These are phyloP conservation scores for Conringia planisiliqua DNA, from an alignment of 345 rosid species.

Conservation along the genomic window DNA sequence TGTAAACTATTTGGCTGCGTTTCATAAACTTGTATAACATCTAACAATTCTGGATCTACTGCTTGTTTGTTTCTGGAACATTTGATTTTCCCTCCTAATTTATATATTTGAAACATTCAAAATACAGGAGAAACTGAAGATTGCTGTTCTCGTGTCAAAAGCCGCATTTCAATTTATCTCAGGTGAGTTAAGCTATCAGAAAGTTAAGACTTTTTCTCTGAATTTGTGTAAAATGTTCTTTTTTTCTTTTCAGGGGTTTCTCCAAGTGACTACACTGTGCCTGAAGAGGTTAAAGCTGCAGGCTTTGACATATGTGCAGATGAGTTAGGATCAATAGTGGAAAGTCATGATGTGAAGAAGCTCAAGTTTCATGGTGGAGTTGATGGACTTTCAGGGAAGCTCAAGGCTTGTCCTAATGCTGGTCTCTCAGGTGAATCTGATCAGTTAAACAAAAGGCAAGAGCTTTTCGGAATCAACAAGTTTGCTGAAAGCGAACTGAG, in stretches of 20 bases:
- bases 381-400: slow-evolving; percentile 62
- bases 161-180: slow-evolving; percentile 81
- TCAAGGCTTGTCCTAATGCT: slow-evolving; percentile 46
- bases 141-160: slow-evolving; percentile 88
- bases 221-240: not conserved
- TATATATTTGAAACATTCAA: not conserved
- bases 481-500: slow-evolving; percentile 65
- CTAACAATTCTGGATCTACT: not conserved
- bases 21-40: not conserved
- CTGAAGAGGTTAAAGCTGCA: slow-evolving; percentile 66
- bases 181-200: slow-evolving; percentile 38
- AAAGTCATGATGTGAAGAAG: slow-evolving; percentile 76
- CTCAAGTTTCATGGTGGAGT: slow-evolving; percentile 73
- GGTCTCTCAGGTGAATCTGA: slow-evolving; percentile 49
- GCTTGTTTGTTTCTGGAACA: not conserved
- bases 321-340: slow-evolving; percentile 81
- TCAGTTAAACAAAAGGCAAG: slow-evolving; percentile 50
- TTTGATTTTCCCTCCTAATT: not conserved
- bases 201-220: not conserved
- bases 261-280: slow-evolving; percentile 67
- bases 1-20: not conserved
- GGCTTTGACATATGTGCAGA: slow-evolving; percentile 86
- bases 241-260: slow-evolving; percentile 45
- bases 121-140: slow-evolving; percentile 71
- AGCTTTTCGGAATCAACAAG: slow-evolving; percentile 70